Evolutionary conservation across 1,139 yeast genomes (phyloP).

Genomic region (Geotrichum bryndzae): DNA sequence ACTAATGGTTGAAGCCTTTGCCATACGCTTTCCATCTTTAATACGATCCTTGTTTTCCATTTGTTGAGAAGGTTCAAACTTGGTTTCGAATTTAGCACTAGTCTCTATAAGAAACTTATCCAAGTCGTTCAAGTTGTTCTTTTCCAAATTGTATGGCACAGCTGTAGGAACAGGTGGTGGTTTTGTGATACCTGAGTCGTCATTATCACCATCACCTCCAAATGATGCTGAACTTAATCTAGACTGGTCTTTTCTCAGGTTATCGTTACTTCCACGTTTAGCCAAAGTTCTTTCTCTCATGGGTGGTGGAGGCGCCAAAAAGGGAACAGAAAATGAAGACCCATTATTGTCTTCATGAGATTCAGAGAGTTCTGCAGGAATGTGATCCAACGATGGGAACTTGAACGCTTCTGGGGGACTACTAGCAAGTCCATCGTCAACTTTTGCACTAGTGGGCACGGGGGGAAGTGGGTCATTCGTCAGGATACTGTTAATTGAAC

Average conservation of each 20-base stretch:
- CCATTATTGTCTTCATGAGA: neutral
- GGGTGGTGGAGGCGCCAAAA: conserved; percentile 7
- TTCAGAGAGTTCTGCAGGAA: conserved; percentile 8
- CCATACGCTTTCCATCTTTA: neutral
- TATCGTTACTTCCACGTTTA: conserved; percentile 3
- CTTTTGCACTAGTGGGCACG: neutral
- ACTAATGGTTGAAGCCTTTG: neutral
- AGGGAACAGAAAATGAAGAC: conserved; percentile 1
- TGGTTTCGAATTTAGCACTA: conserved; percentile 9
- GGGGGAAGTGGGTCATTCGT: neutral
- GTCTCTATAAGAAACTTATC: conserved; percentile 10
- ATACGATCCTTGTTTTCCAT: neutral
- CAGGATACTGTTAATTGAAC: neutral
- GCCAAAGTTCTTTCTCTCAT: conserved; percentile 8
- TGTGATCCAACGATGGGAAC: conserved; percentile 11
- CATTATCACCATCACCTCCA: neutral
- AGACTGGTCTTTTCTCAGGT: neutral
- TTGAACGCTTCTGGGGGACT: neutral
- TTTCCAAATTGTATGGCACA: neutral
- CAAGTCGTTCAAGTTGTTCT: neutral
- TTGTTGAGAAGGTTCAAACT: neutral
- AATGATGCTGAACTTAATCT: neutral
- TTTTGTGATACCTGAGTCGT: neutral
- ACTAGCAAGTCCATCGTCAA: neutral
- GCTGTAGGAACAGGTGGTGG: conserved; percentile 9